Base-by-base conservation (phyloP, 495 filamentous ascomycete species). In the Lepidopterella palustris region DNA sequence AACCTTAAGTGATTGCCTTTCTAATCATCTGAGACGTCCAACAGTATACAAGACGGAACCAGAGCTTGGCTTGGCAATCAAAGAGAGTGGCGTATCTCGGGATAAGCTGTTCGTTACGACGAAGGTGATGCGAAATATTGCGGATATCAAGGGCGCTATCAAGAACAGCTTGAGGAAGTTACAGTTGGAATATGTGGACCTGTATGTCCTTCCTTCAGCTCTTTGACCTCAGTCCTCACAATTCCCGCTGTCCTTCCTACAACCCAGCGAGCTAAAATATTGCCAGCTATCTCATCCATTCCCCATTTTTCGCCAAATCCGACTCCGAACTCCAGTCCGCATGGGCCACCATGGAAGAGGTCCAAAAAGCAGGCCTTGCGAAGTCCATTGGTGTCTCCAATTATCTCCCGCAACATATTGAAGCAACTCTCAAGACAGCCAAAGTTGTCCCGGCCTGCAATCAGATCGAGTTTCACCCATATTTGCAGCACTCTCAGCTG, bases 391-490 rank as follows among this genome's bases (percentile, higher is more conserved):
- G 90, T 11, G 89, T 95, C 3, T 91, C 87, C 60, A 96, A 95
- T 68, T 95, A 83, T 73, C 66, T 87, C 10, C 76, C 82, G 31
- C 70, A 74, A 32, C 80, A 95, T 66, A 75, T 96, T 18, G 81
- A 90, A 65, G 77, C 79, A 1, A 80, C 86, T 35, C 72, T 95
- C 11, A 72, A 82, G 56, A 88, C 83, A 0, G 85, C 87, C 20
- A 83, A 76, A 40, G 68, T 82, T 21, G 69, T 76, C 11, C 91
- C 91, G 0, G 82, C 77, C 1, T 79, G 90, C 65, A 95, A 96
- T 72, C 90, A 95, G 77, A 88, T 95, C 60, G 90, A 96, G 72
- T 92, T 82, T 66, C 88, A 95, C 66, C 87, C 89, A 0, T 95
- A 96, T 70, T 78, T 96, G 32, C 91, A 95, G 71, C 90, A 86